Conservation (phyloP, 2,329 filamentous ascomycete genomes). For the Aureobasidium lini region DNA sequence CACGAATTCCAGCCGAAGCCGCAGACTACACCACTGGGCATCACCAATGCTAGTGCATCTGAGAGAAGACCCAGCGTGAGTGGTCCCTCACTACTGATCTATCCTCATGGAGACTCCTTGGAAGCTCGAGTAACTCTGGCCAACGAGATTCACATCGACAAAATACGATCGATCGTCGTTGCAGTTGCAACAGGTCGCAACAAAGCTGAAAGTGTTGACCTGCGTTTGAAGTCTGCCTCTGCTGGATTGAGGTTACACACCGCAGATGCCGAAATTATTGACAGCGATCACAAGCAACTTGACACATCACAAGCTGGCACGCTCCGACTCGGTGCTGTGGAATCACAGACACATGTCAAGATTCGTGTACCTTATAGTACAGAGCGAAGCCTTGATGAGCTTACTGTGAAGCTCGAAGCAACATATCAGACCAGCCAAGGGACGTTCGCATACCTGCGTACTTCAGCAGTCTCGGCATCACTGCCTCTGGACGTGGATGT, state of each 20-base stretch:
- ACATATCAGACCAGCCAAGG: constrained; percentile 22
- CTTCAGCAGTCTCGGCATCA: constrained; percentile 59
- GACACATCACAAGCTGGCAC: constrained; percentile 39
- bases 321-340: constrained; percentile 40
- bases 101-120: constrained; percentile 61
- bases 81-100: constrained; percentile 55
- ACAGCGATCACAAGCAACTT: constrained; percentile 35
- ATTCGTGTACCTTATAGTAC: constrained; percentile 74
- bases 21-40: constrained; percentile 38
- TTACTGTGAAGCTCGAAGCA: constrained; percentile 61
- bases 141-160: constrained; percentile 69
- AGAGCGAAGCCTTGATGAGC: constrained; percentile 64
- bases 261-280: constrained; percentile 37
- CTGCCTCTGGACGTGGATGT: constrained; percentile 91
- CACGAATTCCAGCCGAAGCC: constrained; percentile 55
- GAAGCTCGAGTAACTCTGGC: constrained; percentile 60
- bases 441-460: constrained; percentile 45
- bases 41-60: constrained; percentile 33
- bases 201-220: constrained; percentile 41
- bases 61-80: constrained; percentile 34
- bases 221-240: constrained; percentile 52
- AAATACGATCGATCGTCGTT: constrained; percentile 69
- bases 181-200: constrained; percentile 70
- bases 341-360: constrained; percentile 41
- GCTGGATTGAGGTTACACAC: constrained; percentile 53